phyloP scores from a whole-genome alignment of 2,329 filamentous ascomycete genomes.

The Diaporthe sp. region DNA sequence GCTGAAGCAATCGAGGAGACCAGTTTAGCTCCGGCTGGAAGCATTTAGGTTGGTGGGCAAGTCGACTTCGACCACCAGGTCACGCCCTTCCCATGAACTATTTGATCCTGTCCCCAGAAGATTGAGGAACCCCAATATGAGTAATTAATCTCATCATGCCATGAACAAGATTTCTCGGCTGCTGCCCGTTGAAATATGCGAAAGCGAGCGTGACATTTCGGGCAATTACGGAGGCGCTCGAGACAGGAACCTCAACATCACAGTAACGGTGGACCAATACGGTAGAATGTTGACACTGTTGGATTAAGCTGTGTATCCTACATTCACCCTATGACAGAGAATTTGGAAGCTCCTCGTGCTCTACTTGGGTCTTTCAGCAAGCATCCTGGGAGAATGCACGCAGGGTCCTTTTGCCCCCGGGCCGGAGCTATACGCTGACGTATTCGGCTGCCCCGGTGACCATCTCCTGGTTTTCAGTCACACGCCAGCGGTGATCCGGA shows the following conservation, averaged over 20 bases:
- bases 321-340: not conserved
- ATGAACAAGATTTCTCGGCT: not conserved
- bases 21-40: not conserved
- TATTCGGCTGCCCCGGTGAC: not conserved
- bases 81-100: not conserved
- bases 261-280: not conserved
- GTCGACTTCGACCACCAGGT: not conserved
- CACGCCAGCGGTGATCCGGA: not conserved
- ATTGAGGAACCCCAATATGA: not conserved
- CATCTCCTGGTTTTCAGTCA: not conserved
- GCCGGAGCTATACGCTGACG: not conserved
- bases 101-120: not conserved
- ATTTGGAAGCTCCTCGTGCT: not conserved
- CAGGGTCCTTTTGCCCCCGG: conserved; percentile 20
- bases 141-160: not conserved
- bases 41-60: not conserved
- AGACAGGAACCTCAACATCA: not conserved
- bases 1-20: no score
- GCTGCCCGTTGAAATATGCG: not conserved
- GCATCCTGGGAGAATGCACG: not conserved
- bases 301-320: not conserved
- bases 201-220: no score
- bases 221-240: no score
- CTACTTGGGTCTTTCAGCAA: not conserved
- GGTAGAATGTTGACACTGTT: not conserved